Evolutionary conservation across 768 basidiomycete species (phyloP), one percentile per base, ranked within the genome.

Genomic region (Cubamyces lactineus): DNA sequence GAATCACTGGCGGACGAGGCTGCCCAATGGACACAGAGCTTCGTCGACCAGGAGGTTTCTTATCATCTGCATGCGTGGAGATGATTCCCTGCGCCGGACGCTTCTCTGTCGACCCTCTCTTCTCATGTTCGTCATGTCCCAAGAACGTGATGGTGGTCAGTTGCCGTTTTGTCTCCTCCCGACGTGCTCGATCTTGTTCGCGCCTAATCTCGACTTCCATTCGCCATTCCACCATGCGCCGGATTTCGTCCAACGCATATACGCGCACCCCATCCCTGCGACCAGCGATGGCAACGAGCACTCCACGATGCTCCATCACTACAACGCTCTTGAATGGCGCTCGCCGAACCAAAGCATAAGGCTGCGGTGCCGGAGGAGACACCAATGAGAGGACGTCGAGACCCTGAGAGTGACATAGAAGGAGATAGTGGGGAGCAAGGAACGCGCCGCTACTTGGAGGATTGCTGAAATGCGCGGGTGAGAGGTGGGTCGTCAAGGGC

Each of bases 291-390:
- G 92, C 92, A 9, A 94, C 92, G n/a, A 94, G 77, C 0, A 94
- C 91, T 7, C 92, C 92, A 30, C 92, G 88, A 69, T 94, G 90
- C 68, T 94, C 92, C 92, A 94, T 94, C 15, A 94, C 88, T 0
- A 94, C 89, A n/a, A 94, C 87, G 58, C 83, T 86, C 70, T 92
- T 94, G 75, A 94, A 94, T 39, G 83, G 81, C 53, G 92, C 90
- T 57, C 91, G 82, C 21, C 92, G 85, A 23, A 94, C 87, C 26
- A 94, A 81, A 11, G 92, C 86, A 73, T 92, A 94, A 15, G 93
- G 91, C 66, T 88, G 87, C 7, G 81, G 80, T 15, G 85, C 80
- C 1, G 91, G 92, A 0, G 92, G 91, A 0, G 88, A 86, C 12
- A 82, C 72, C 28, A 94, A 78, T 2, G 92, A 90, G n/a, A 94